phyloP scores from a whole-genome alignment of 2,329 filamentous ascomycete species.

The Arachnomyces sp. region DNA sequence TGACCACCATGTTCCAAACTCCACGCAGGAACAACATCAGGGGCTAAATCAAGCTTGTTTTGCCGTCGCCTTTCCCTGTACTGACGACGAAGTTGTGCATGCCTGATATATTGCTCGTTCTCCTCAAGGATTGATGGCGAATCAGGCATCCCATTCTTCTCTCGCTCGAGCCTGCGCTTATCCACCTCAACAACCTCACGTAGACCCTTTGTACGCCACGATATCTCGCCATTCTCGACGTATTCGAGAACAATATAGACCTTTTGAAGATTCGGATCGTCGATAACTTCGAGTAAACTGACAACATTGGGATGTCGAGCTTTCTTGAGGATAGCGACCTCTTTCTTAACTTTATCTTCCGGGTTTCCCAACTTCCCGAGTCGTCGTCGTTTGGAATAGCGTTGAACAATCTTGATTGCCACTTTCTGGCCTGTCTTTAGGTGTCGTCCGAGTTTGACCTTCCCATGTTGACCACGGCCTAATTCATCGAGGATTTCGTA shows the following conservation, averaged over 20 bases:
- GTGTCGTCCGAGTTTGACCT: conserved; percentile 89
- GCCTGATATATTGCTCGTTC: conserved; percentile 33
- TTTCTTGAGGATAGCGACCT: conserved; percentile 97
- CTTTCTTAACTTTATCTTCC: conserved; percentile 72
- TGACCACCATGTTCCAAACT: conserved; percentile 72
- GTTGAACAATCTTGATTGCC: conserved; percentile 96
- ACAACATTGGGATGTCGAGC: conserved; percentile 97
- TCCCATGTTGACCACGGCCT: conserved; percentile 90
- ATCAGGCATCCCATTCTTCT: conserved; percentile 67
- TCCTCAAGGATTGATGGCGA: conserved; percentile 46
- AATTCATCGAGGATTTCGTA: conserved; percentile 97
- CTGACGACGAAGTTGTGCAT: conserved; percentile 27
- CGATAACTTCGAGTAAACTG: conserved; percentile 89
- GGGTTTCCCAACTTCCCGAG: conserved; percentile 67
- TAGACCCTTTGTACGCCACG: conserved; percentile 84
- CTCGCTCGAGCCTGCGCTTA: conserved; percentile 64
- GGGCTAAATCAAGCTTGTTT: conserved; percentile 50
- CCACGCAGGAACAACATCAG: conserved; percentile 59
- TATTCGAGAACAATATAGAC: conserved; percentile 97
- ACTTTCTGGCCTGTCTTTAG: conserved; percentile 68
- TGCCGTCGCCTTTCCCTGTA: conserved; percentile 52
- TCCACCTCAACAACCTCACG: conserved; percentile 78
- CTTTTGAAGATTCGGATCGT: conserved; percentile 91
- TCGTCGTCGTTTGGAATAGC: conserved; percentile 85
- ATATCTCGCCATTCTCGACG: conserved; percentile 86